Base-by-base conservation (phyloP, 164 flowering plant species). In the Nymphaea thermarum region DNA sequence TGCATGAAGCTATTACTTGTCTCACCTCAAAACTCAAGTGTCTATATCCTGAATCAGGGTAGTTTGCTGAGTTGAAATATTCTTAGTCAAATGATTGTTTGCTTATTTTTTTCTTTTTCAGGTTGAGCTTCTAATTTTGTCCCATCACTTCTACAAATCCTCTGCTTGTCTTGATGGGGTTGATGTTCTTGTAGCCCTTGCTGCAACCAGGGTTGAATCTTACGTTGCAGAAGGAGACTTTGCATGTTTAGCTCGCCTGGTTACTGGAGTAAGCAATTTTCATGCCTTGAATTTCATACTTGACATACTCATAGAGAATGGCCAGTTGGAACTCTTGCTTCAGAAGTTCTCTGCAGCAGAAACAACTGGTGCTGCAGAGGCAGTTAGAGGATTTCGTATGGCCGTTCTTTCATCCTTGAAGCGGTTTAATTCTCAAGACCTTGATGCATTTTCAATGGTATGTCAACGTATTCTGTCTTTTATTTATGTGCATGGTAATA, bases 91-190 rank as follows among this genome's bases (percentile, higher is more conserved):
- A 47, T 12, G 6, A 12, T 47, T 47, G 55, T 47, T 47, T 47
- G 7, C 12, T 12, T 12, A 47, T 3, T 47, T 12, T 47, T 47
- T 12, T 47, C 55, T 47, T 25, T 25, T 25, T 47, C 88, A 95
- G 99, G 99, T 95, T 73, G 99, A 95, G 80, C 99, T 95, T 67
- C 96, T 95, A 63, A 95, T 95, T 76, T 78, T 95, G 65, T 87
- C 98, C 12, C 99, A 95, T 75, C 98, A 92, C 82, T 95, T 95
- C 82, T 95, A 95, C 87, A 92, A 92, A 75, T 87, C 87, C 57
- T 95, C 99, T 43, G 86, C 98, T 10, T 95, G 99, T 79, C 96
- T 95, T 6, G 99, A 95, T 79, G 99, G 99, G 70, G 99, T 95
- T 71, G 99, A 95, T 82, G 98, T 95, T 73, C 96, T 95, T 64